A percentile compares a stretch with the other conserved stretches of the same genome.
These are phyloP conservation scores for Sporisorium scitamineum DNA, from an alignment of 1,284 basidiomycete species.

Conservation along the genomic window DNA sequence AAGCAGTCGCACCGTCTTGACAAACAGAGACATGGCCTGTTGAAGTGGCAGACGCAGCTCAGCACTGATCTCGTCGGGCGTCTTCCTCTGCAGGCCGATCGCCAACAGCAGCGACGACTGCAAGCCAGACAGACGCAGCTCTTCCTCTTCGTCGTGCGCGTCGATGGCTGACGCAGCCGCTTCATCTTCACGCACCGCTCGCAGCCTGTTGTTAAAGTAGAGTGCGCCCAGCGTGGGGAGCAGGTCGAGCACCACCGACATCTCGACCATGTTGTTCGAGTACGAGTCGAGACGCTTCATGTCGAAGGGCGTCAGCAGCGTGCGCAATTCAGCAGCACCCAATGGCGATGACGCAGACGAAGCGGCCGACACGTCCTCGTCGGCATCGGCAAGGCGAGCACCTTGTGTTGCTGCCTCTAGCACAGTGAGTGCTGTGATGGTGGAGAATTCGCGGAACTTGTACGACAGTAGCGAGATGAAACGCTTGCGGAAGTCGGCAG, in stretches of 20 bases:
- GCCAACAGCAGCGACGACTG: constrained; percentile 71
- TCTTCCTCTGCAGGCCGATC: constrained; percentile 90
- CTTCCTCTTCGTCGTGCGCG: constrained; percentile 42
- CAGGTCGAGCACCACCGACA: constrained; percentile 93
- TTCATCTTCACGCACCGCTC: constrained; percentile 53
- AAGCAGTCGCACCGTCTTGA: constrained; percentile 89
- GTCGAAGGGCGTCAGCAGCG: constrained; percentile 89
- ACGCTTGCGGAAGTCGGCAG: constrained; percentile 91
- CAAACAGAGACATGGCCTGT: constrained; percentile 89
- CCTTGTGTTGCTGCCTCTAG: constrained; percentile 84
- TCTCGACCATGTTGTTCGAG: constrained; percentile 94
- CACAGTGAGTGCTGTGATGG: constrained; percentile 86
- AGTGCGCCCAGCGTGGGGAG: constrained; percentile 83
- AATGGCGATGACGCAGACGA: constrained; percentile 30
- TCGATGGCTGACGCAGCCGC: constrained; percentile 48
- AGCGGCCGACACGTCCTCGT: constrained; percentile 15
- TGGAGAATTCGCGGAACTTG: constrained; percentile 92
- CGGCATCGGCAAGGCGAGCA: constrained; percentile 63
- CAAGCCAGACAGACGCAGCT: constrained; percentile 57
- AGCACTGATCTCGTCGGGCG: constrained; percentile 77
- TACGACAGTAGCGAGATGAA: constrained; percentile 91
- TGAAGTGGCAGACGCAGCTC: constrained; percentile 82
- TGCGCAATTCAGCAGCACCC: constrained; percentile 78
- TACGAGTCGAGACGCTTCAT: constrained; percentile 95
- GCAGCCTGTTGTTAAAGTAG: constrained; percentile 79